A percentile compares a stretch with the other conserved stretches of the same genome.
Evolutionary conservation across 257 asterid genomes (phyloP).

Genomic region (Echium plantagineum): DNA sequence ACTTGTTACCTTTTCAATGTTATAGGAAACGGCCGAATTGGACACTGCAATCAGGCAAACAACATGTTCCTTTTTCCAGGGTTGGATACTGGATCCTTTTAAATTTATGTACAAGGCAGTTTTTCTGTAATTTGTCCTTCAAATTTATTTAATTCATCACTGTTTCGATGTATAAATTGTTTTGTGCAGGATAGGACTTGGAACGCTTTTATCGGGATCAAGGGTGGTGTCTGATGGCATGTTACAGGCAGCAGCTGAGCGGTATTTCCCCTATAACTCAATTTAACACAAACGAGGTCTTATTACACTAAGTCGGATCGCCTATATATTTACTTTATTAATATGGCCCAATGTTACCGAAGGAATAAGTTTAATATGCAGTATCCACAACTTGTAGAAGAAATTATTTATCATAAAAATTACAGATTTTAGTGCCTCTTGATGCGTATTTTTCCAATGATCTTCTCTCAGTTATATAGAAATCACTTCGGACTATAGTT

Average conservation of each 20-base stretch:
- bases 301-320: no score
- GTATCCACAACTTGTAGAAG: neutral
- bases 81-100: conserved; percentile 36
- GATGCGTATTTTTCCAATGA: neutral
- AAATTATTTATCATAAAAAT: no score
- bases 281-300: no score
- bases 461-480: neutral
- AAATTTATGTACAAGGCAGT: conserved; percentile 4
- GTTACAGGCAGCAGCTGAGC: conserved; percentile 98
- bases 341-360: neutral
- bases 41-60: conserved; percentile 99
- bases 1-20: conserved; percentile 9
- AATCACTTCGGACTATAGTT: neutral
- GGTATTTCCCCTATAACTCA: conserved; percentile 33
- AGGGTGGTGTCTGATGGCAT: conserved; percentile 92
- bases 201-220: conserved; percentile 91
- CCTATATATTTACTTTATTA: no score
- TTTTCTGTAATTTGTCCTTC: conserved; percentile 4
- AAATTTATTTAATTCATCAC: conserved; percentile 5
- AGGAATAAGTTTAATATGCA: neutral
- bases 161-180: conserved; percentile 6
- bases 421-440: neutral
- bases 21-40: conserved; percentile 76
- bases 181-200: conserved; percentile 83
- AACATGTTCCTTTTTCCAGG: conserved; percentile 99